Evolutionary conservation across 768 basidiomycete genomes (phyloP), one percentile per base, ranked within the genome.

Genomic region (Rossbeevera mucosa): DNA sequence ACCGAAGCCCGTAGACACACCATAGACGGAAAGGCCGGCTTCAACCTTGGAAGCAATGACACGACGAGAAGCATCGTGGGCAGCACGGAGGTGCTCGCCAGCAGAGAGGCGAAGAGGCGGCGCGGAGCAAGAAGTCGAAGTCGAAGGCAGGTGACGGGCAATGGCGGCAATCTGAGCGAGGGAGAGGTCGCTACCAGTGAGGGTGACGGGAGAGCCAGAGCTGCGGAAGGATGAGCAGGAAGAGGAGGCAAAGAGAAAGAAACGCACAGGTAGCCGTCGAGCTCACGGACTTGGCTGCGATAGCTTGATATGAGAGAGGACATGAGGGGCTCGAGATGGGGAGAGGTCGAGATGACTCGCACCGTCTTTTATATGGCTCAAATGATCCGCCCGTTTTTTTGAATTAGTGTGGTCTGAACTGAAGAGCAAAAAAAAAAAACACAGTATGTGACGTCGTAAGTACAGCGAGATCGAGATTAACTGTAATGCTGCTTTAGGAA

Each of bases 1-100:
- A 36, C 91, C 91, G 61, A 90, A 94, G 43, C 91, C 91, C 2
- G 82, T 83, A 50, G 86, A 86, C 38, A 93, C 86, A 21, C 91
- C 91, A 59, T 94, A 94, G 18, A 94, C 77, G 57, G 85, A 88
- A 47, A 80, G 76, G 9, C 83, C 82, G 4, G 44, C 29, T 30
- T 46, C 44, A 12, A 46, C 44, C 44, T 46, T 46, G 44, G 44
- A 30, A 46, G 44, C 20, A 11, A 46, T 46, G 20, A 46, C 44
- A 5, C 14, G 69, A 31, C 86, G 82, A 58, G 84, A 82, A 57
- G 79, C 80, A n/a, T 75, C 70, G 42, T 93, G 75, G 26, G 78
- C 81, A 5, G 72, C 70, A 56, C 72, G 76, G 54, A 82, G 68
- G 9, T 53, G 58, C 14, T 56, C 44, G 25, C 50, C 50, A 38